Conservation (phyloP, 441 rosid genomes). For the Pelargonium cotyledonis region DNA sequence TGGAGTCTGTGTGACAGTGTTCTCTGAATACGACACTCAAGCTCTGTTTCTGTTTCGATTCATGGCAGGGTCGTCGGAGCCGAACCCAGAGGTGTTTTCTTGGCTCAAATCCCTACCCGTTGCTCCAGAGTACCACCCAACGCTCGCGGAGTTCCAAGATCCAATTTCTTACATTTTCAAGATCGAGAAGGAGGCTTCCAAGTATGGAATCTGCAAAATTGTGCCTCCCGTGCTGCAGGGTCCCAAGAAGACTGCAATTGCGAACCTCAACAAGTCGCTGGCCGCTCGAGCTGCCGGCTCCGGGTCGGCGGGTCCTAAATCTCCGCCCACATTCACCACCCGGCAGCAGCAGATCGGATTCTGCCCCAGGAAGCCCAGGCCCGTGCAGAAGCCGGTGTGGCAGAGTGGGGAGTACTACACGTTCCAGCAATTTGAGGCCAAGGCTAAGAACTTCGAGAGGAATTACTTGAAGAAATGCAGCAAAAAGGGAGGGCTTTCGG, state of each 20-base stretch:
- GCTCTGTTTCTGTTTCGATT: not conserved
- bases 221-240: slow-evolving; percentile 77
- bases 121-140: slow-evolving; percentile 90
- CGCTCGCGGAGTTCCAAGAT: slow-evolving; percentile 90
- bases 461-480: slow-evolving; percentile 53
- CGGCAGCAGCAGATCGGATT: slow-evolving; percentile 99
- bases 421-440: slow-evolving; percentile 77
- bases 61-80: slow-evolving; percentile 45
- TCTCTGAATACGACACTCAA: not conserved
- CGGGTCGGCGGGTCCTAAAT: slow-evolving; percentile 26
- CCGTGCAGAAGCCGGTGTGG: slow-evolving; percentile 88
- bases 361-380: slow-evolving; percentile 83
- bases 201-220: slow-evolving; percentile 94
- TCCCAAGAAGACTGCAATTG: slow-evolving; percentile 59
- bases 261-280: slow-evolving; percentile 76
- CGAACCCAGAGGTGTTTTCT: slow-evolving; percentile 55
- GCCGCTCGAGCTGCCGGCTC: slow-evolving; percentile 43
- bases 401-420: slow-evolving; percentile 89
- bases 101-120: slow-evolving; percentile 88
- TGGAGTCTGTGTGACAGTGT: slow-evolving; percentile 24
- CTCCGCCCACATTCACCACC: slow-evolving; percentile 83
- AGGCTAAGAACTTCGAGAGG: slow-evolving; percentile 77
- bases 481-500: slow-evolving; percentile 52
- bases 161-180: slow-evolving; percentile 97
- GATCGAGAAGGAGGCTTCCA: slow-evolving; percentile 95